Percentiles rank a stretch among this genome's conserved stretches.
Evolutionary conservation across 2,329 filamentous ascomycete genomes (phyloP).

Genomic region (Pseudocercospora pini-densiflorae): DNA sequence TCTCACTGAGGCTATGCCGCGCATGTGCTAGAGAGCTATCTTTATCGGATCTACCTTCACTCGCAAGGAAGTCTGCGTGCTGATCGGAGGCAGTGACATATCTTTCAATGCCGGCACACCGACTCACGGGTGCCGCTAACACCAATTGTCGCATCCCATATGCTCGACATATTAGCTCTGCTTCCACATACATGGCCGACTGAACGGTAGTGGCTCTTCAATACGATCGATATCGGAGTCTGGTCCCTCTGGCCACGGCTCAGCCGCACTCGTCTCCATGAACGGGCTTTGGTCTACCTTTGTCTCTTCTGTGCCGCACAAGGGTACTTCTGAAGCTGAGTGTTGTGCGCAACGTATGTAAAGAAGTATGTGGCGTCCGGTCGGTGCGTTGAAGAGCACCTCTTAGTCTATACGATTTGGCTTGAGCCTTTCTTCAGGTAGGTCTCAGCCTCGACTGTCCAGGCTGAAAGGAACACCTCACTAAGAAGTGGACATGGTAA

Average conservation of each 20-base stretch:
- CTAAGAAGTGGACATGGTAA: background rate
- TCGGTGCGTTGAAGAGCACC: background rate
- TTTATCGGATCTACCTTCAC: constrained; percentile 3
- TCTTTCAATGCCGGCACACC: background rate
- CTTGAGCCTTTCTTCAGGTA: background rate
- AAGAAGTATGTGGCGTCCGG: background rate
- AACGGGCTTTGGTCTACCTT: background rate
- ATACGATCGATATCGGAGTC: constrained; percentile 3
- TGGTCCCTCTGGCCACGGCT: background rate
- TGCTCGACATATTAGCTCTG: background rate
- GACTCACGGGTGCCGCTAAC: background rate
- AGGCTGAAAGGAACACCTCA: background rate
- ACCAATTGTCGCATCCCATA: background rate
- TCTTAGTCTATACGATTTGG: background rate
- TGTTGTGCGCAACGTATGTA: background rate
- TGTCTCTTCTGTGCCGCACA: background rate
- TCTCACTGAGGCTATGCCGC: background rate
- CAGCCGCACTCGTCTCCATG: background rate
- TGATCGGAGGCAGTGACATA: constrained; percentile 4
- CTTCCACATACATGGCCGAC: background rate
- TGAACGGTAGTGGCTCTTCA: background rate
- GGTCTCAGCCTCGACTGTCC: background rate
- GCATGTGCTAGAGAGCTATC: constrained; percentile 1
- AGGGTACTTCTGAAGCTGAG: background rate
- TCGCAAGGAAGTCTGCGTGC: background rate